Evolutionary conservation across 2,329 filamentous ascomycete genomes (phyloP).

Genomic region (Apiospora koreana): DNA sequence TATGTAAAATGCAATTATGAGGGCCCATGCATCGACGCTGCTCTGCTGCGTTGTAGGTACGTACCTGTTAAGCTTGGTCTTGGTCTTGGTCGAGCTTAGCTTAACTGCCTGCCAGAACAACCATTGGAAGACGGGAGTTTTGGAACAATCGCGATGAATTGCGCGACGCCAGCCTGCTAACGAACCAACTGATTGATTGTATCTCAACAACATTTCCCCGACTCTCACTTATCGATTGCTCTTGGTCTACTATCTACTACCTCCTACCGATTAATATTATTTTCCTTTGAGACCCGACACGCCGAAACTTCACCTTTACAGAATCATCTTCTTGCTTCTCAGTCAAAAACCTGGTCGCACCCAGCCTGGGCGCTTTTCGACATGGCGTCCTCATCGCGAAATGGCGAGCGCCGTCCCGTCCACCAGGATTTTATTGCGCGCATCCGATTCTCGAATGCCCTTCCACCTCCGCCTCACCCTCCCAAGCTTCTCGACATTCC

Average conservation of each 20-base stretch:
- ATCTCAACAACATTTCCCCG: background rate
- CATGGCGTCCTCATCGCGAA: slow-evolving; percentile 47
- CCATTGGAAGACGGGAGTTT: background rate
- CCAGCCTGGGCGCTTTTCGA: slow-evolving; percentile 12
- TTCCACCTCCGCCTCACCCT: slow-evolving; percentile 90
- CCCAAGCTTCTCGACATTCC: slow-evolving; percentile 97
- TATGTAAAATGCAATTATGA: background rate
- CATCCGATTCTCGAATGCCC: slow-evolving; percentile 91
- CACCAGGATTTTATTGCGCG: slow-evolving; percentile 98
- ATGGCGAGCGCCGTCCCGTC: slow-evolving; percentile 58
- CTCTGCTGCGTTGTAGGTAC: background rate
- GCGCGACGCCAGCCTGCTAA: background rate
- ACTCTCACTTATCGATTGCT: background rate
- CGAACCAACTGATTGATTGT: background rate
- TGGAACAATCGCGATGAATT: background rate
- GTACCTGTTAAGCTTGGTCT: background rate
- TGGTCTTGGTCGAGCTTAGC: too few species aligned
- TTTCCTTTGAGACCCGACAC: too few species aligned
- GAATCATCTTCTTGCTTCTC: background rate
- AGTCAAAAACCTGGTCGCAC: background rate
- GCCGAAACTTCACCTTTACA: background rate
- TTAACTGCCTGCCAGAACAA: background rate
- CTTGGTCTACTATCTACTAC: background rate
- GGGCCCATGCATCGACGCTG: background rate
- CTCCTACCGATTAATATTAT: too few species aligned